phyloP scores from a whole-genome alignment of 1,284 basidiomycete species.

The Thecaphora thlaspeos region DNA sequence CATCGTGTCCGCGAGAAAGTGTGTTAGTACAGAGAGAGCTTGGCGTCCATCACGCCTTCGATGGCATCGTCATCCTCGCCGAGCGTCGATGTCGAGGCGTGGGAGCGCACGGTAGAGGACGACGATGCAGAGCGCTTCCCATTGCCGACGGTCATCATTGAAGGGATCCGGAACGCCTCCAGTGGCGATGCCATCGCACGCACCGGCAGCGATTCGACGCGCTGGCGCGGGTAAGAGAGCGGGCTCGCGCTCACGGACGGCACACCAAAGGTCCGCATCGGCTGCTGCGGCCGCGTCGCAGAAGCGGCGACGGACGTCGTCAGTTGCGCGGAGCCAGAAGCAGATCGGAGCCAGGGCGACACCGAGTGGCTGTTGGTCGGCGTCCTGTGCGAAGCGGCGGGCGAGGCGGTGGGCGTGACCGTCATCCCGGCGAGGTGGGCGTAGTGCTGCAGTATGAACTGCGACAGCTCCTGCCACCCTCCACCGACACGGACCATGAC shows the following conservation, averaged over 20 bases:
- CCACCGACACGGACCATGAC: constrained; percentile 57
- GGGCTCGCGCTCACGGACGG: not conserved
- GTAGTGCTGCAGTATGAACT: constrained; percentile 39
- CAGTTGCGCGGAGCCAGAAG: constrained; percentile 13
- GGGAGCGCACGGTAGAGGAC: no score
- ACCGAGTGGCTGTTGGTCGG: not conserved
- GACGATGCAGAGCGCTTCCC: not conserved
- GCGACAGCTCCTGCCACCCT: constrained; percentile 56
- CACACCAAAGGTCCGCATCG: not conserved
- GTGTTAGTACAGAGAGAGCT: not conserved
- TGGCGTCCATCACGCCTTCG: not conserved
- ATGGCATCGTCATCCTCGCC: not conserved
- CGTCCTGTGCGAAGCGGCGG: not conserved
- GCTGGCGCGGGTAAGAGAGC: not conserved
- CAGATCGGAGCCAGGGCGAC: constrained; percentile 16
- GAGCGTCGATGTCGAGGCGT: no score
- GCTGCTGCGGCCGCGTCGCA: not conserved
- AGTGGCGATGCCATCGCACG: not conserved
- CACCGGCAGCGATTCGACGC: not conserved
- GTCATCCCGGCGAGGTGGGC: constrained; percentile 10
- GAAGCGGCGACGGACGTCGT: not conserved
- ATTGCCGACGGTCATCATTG: not conserved
- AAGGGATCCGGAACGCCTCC: not conserved
- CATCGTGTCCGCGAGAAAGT: no score
- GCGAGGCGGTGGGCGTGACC: not conserved